Percentiles rank a stretch among this genome's conserved stretches.
Conservation (phyloP, 2,329 filamentous ascomycete species). For the Aaosphaeria pasadenensis region DNA sequence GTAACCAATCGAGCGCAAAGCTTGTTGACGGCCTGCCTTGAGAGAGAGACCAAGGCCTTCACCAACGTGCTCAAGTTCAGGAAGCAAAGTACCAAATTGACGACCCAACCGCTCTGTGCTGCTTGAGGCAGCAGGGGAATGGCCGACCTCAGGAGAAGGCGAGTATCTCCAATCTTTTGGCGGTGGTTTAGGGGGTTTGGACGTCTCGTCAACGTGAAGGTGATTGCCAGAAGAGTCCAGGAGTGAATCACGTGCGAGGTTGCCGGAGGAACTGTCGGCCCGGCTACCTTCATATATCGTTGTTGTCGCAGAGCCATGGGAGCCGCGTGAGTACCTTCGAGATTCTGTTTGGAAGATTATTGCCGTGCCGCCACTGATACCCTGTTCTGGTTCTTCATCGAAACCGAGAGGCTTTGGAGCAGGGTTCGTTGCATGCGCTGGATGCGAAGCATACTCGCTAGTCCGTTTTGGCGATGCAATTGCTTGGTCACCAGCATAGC, state of each 20-base stretch:
- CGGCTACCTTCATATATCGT: constrained; percentile 30
- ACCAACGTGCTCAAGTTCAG: constrained; percentile 36
- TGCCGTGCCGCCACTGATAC: constrained; percentile 29
- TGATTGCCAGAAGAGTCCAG: constrained; percentile 6
- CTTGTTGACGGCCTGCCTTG: constrained; percentile 15
- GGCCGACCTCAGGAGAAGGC: constrained; percentile 10
- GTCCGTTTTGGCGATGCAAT: constrained; percentile 5
- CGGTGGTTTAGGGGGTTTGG: constrained; percentile 22
- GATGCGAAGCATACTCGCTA: neutral
- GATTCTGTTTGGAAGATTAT: constrained; percentile 36
- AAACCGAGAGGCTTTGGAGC: constrained; percentile 1
- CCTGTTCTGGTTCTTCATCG: constrained; percentile 21
- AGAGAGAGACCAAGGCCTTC: constrained; percentile 46
- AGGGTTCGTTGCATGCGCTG: neutral
- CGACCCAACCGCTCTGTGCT: neutral
- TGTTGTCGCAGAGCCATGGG: constrained; percentile 25
- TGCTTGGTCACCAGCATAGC: constrained; percentile 6
- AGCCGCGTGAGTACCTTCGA: constrained; percentile 32
- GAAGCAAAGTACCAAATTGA: constrained; percentile 25
- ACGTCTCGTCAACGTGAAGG: constrained; percentile 28
- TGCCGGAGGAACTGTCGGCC: constrained; percentile 29
- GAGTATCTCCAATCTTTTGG: constrained; percentile 18
- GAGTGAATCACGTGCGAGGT: constrained; percentile 24
- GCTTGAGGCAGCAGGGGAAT: constrained; percentile 1
- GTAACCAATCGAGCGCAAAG: neutral